Percentiles rank a stretch among this genome's conserved stretches.
Evolutionary conservation across 306 rosid species (phyloP).

Genomic region (Trifolium fragiferum): DNA sequence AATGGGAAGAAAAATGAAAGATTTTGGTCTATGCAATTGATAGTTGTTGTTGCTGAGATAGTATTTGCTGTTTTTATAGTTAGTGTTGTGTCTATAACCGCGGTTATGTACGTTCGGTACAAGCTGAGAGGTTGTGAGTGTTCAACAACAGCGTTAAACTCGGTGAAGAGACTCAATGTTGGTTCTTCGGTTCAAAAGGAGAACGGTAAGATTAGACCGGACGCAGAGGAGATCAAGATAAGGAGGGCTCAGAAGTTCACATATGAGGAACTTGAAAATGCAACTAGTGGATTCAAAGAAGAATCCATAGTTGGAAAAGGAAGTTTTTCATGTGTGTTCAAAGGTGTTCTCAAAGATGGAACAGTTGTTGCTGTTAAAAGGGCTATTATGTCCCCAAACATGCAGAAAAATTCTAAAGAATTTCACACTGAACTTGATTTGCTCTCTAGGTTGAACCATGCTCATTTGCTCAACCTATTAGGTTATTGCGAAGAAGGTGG

Average conservation of each 20-base stretch:
- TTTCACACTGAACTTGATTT: conserved; percentile 90
- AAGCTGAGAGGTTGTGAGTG: conserved; percentile 70
- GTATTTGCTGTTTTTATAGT: conserved; percentile 73
- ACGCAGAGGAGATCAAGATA: conserved; percentile 74
- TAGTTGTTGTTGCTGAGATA: conserved; percentile 73
- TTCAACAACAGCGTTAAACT: conserved; percentile 40
- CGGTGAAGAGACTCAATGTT: conserved; percentile 51
- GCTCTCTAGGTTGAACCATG: conserved; percentile 83
- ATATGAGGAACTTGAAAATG: conserved; percentile 80
- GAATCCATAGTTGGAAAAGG: conserved; percentile 89
- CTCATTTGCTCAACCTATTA: conserved; percentile 83
- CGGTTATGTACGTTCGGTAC: conserved; percentile 74
- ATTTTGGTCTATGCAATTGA: conserved; percentile 74
- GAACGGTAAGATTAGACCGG: conserved; percentile 62
- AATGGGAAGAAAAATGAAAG: conserved; percentile 56
- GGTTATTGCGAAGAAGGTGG: conserved; percentile 93
- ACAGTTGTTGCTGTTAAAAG: conserved; percentile 88
- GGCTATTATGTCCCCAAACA: conserved; percentile 75
- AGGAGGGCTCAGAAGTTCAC: conserved; percentile 80
- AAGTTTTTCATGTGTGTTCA: conserved; percentile 85
- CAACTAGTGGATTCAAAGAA: conserved; percentile 75
- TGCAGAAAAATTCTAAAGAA: conserved; percentile 84
- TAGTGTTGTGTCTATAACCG: conserved; percentile 62
- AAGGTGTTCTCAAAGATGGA: conserved; percentile 80
- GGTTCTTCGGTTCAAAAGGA: conserved; percentile 58